phyloP scores from a whole-genome alignment of 73 alveolate genomes.

The Paramecium pentaurelia region DNA sequence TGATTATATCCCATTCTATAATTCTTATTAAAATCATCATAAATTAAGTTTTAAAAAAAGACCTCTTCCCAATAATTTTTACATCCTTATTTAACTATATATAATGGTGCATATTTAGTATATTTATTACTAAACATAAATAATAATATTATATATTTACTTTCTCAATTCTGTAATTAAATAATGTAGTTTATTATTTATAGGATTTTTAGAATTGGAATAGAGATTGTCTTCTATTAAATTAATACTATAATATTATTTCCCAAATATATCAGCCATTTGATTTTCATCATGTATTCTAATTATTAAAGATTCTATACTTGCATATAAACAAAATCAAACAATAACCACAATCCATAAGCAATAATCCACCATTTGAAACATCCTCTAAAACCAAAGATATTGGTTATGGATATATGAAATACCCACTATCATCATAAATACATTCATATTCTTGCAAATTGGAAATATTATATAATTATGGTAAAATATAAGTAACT shows the following conservation, averaged over 20 bases:
- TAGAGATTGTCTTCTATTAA: slow-evolving; percentile 32
- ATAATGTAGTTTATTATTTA: not conserved
- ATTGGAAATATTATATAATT: slow-evolving; percentile 12
- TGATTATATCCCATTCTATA: not conserved
- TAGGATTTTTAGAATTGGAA: slow-evolving; percentile 17
- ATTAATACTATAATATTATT: not conserved
- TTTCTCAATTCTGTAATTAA: slow-evolving; percentile 44
- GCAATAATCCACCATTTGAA: not conserved
- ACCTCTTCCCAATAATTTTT: not conserved
- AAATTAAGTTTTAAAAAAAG: not conserved
- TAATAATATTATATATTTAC: not conserved
- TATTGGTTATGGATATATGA: not conserved
- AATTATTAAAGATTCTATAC: not conserved
- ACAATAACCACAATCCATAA: slow-evolving; percentile 46
- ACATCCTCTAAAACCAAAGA: not conserved
- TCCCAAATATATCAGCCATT: not conserved
- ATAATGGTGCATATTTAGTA: not conserved
- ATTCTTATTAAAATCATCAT: not conserved
- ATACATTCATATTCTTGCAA: not conserved
- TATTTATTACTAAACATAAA: not conserved
- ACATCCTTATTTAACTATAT: not conserved
- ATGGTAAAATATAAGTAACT: slow-evolving; percentile 5
- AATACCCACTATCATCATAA: slow-evolving; percentile 22
- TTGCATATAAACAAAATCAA: slow-evolving; percentile 14
- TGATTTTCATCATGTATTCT: not conserved